Conservation (phyloP, 2,329 filamentous ascomycete species). For the Diaporthe citrichinensis region DNA sequence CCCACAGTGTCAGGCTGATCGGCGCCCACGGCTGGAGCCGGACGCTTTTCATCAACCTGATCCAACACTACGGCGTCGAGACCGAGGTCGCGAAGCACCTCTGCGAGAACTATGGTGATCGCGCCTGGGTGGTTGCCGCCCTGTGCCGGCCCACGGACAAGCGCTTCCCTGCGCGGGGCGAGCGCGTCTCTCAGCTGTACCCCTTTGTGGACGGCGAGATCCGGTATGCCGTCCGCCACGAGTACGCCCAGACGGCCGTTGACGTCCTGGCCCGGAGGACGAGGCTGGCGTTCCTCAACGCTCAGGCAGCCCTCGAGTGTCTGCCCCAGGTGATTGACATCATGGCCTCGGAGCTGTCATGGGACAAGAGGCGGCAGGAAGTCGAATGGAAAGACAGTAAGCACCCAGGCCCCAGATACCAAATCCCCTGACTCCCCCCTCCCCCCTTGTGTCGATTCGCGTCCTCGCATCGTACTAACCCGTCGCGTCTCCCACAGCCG, state of each 20-base stretch:
- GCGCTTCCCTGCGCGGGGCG: slow-evolving; percentile 86
- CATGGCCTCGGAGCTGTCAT: slow-evolving; percentile 87
- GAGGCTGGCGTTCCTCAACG: slow-evolving; percentile 90
- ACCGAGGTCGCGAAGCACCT: slow-evolving; percentile 94
- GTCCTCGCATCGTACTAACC: slow-evolving; percentile 22
- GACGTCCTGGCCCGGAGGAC: slow-evolving; percentile 90
- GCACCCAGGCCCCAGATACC: slow-evolving; percentile 48
- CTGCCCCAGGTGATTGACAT: slow-evolving; percentile 89
- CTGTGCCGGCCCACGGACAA: slow-evolving; percentile 82
- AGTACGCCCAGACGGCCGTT: slow-evolving; percentile 92
- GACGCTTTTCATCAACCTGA: slow-evolving; percentile 92
- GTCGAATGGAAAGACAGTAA: slow-evolving; percentile 83
- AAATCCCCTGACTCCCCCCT: no score
- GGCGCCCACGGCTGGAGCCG: slow-evolving; percentile 89
- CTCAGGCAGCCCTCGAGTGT: slow-evolving; percentile 89
- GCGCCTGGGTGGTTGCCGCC: slow-evolving; percentile 90
- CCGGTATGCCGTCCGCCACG: slow-evolving; percentile 87
- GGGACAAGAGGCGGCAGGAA: slow-evolving; percentile 81
- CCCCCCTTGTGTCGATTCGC: background rate
- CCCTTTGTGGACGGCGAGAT: slow-evolving; percentile 95
- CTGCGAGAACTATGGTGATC: slow-evolving; percentile 88
- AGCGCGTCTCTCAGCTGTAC: slow-evolving; percentile 84
- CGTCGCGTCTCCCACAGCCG: slow-evolving; percentile 56
- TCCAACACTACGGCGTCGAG: slow-evolving; percentile 93
- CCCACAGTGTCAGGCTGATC: slow-evolving; percentile 79